A percentile compares a stretch with the other conserved stretches of the same genome.
These are phyloP conservation scores for Hypoxylon sp. DNA, from an alignment of 2,329 filamentous ascomycete genomes.

Conservation along the genomic window DNA sequence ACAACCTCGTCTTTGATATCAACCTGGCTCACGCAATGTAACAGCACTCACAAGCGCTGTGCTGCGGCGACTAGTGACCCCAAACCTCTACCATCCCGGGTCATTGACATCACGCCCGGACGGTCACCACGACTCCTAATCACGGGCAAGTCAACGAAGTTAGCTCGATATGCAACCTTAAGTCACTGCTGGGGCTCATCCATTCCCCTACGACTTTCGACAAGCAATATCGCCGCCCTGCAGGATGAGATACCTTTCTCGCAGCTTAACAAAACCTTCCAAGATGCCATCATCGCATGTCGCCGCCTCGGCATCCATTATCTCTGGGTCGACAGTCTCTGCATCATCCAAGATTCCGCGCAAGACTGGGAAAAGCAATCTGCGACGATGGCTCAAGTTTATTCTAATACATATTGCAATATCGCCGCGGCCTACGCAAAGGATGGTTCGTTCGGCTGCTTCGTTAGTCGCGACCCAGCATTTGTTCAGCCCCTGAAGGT, in stretches of 20 bases:
- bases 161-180: background rate
- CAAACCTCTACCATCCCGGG: background rate
- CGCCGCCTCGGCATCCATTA: background rate
- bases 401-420: background rate
- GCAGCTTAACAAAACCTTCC: background rate
- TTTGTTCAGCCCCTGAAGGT: background rate
- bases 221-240: background rate
- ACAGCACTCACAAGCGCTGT: background rate
- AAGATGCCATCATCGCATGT: background rate
- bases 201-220: background rate
- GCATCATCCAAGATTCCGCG: background rate
- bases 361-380: background rate
- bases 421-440: background rate
- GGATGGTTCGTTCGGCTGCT: background rate
- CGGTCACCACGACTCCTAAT: background rate
- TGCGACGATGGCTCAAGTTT: background rate
- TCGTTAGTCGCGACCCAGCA: background rate
- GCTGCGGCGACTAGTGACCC: background rate
- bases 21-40: background rate
- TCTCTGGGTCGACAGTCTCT: background rate
- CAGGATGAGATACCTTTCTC: background rate
- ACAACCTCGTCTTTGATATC: background rate
- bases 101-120: background rate
- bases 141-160: background rate
- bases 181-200: background rate